These are phyloP conservation scores for Flaveria brownii DNA, from an alignment of 129 eudicot genomes.

Conservation along the genomic window DNA sequence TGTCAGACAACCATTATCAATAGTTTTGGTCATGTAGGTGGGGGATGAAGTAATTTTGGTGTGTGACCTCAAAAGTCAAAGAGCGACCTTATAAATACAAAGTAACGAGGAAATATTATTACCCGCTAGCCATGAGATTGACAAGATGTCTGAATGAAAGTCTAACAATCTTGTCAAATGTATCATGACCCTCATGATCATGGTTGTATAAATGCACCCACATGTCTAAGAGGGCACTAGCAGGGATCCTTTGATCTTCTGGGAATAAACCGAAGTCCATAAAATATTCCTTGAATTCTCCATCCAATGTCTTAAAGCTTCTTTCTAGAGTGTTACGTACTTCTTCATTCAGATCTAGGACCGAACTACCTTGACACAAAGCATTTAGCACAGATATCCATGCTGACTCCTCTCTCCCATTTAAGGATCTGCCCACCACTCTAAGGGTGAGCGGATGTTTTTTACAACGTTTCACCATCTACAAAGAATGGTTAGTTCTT, in stretches of 20 bases:
- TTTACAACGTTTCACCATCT: slow-evolving; percentile 48
- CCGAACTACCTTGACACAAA: slow-evolving; percentile 26
- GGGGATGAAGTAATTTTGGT: background rate
- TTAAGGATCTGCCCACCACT: slow-evolving; percentile 44
- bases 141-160: slow-evolving; percentile 40
- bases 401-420: slow-evolving; percentile 18
- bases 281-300: slow-evolving; percentile 27
- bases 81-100: background rate
- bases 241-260: slow-evolving; percentile 49
- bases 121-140: slow-evolving; percentile 18
- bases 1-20: background rate
- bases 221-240: slow-evolving; percentile 43
- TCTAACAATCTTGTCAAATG: slow-evolving; percentile 27
- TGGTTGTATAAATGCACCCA: slow-evolving; percentile 46
- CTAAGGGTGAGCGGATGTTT: slow-evolving; percentile 47
- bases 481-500: background rate
- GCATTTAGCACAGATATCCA: slow-evolving; percentile 33
- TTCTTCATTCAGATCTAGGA: slow-evolving; percentile 32
- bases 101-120: background rate
- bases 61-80: background rate
- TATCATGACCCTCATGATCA: slow-evolving; percentile 32
- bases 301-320: slow-evolving; percentile 36
- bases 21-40: background rate
- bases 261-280: slow-evolving; percentile 50
- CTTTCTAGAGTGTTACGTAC: slow-evolving; percentile 30